phyloP scores from a whole-genome alignment of 1,139 yeast genomes.

The Lodderomyces parapsilosis region DNA sequence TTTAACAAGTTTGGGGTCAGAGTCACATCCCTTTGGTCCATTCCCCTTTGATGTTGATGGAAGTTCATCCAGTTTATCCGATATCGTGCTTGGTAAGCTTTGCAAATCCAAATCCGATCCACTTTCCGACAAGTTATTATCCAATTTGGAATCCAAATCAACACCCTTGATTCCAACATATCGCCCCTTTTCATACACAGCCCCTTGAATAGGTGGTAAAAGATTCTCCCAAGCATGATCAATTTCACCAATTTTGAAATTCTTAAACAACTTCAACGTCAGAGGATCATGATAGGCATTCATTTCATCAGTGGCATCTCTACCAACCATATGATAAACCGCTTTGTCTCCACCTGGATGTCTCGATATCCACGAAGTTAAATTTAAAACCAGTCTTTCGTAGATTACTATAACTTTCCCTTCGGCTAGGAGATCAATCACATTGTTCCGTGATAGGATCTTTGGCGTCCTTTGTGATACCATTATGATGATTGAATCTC shows the following conservation, averaged over 20 bases:
- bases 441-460: constrained; percentile 19
- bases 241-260: constrained; percentile 64
- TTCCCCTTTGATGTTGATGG: constrained; percentile 22
- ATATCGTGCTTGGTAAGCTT: constrained; percentile 15
- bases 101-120: constrained; percentile 17
- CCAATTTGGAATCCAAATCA: constrained; percentile 20
- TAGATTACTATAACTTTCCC: constrained; percentile 75
- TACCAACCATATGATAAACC: constrained; percentile 77
- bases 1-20: constrained; percentile 20
- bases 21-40: constrained; percentile 10
- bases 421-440: constrained; percentile 51
- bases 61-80: constrained; percentile 2
- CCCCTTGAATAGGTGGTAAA: constrained; percentile 90
- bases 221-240: constrained; percentile 68
- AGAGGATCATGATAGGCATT: constrained; percentile 72
- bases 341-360: constrained; percentile 95
- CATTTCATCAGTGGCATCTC: constrained; percentile 92
- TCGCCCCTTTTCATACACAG: constrained; percentile 33
- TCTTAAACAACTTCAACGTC: constrained; percentile 48
- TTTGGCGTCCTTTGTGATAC: constrained; percentile 1
- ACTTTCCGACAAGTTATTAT: constrained; percentile 11
- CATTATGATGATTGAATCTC: not conserved
- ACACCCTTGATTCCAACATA: not conserved
- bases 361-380: constrained; percentile 65
- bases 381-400: constrained; percentile 56